Evolutionary conservation across 2,329 filamentous ascomycete genomes (phyloP).

Genomic region (Plenodomus tracheiphilus): DNA sequence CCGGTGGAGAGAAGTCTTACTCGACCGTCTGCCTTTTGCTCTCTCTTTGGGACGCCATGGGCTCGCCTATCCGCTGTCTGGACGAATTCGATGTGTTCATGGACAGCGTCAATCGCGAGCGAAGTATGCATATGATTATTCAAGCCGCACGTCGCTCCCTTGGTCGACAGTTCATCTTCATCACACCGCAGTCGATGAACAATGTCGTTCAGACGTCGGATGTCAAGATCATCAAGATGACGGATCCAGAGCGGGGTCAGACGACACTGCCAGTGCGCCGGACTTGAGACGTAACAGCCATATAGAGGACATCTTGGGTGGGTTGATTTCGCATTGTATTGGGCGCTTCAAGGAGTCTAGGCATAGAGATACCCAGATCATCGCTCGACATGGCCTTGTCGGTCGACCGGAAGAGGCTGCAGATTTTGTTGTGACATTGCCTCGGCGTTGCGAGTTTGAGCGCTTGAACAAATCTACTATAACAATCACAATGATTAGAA

Average conservation of each 20-base stretch:
- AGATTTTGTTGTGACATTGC: no score
- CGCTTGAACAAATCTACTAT: no score
- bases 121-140: slow-evolving; percentile 93
- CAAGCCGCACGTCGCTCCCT: slow-evolving; percentile 80
- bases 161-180: slow-evolving; percentile 93
- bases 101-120: slow-evolving; percentile 93
- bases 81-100: slow-evolving; percentile 99
- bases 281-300: slow-evolving; percentile 1
- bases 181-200: slow-evolving; percentile 84
- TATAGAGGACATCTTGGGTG: neutral
- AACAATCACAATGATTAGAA: no score
- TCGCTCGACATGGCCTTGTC: slow-evolving; percentile 8
- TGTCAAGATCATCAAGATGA: slow-evolving; percentile 76
- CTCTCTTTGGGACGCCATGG: slow-evolving; percentile 97
- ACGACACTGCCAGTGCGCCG: slow-evolving; percentile 43
- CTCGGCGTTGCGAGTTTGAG: no score
- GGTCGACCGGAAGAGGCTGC: no score
- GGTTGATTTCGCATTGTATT: slow-evolving; percentile 1
- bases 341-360: slow-evolving; percentile 4
- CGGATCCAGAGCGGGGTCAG: slow-evolving; percentile 56
- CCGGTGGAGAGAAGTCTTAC: slow-evolving; percentile 96
- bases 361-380: slow-evolving; percentile 21
- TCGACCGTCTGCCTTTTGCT: slow-evolving; percentile 93
- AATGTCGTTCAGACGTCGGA: slow-evolving; percentile 56
- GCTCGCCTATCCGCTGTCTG: slow-evolving; percentile 88